phyloP scores from a whole-genome alignment of 208 protist species.

The Acanthamoeba rhysodes region DNA sequence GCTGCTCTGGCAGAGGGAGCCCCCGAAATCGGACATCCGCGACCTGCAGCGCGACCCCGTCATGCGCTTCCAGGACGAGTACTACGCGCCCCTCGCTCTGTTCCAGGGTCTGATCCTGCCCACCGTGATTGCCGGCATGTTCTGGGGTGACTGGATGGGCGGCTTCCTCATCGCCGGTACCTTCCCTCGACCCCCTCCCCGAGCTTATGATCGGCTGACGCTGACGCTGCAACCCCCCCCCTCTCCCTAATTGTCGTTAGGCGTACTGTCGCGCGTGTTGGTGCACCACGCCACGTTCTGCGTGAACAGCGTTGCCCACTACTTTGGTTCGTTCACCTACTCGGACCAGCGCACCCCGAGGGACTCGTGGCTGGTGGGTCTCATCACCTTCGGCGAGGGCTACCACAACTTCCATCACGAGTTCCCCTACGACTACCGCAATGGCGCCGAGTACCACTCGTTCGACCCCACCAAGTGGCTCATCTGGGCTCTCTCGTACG shows the following conservation, averaged over 20 bases:
- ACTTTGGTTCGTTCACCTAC: conserved; percentile 88
- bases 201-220: neutral
- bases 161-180: conserved; percentile 83
- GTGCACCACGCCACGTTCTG: conserved; percentile 91
- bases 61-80: conserved; percentile 87
- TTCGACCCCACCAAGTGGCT: conserved; percentile 91
- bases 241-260: conserved; percentile 67
- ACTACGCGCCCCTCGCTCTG: conserved; percentile 84
- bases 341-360: conserved; percentile 77
- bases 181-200: neutral
- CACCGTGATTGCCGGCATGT: conserved; percentile 82
- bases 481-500: conserved; percentile 80
- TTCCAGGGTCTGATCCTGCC: conserved; percentile 86
- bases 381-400: conserved; percentile 92
- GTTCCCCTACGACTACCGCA: conserved; percentile 89
- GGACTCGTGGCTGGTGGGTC: conserved; percentile 87
- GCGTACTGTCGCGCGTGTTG: conserved; percentile 83
- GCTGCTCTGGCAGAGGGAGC: conserved; percentile 85
- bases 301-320: conserved; percentile 92
- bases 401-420: conserved; percentile 94
- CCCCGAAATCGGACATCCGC: conserved; percentile 80
- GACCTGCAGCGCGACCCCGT: conserved; percentile 88
- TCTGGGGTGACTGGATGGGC: conserved; percentile 87
- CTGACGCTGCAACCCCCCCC: neutral
- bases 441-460: conserved; percentile 87